These are phyloP conservation scores for Anisodus tanguticus DNA, from an alignment of 257 asterid genomes.

Conservation along the genomic window DNA sequence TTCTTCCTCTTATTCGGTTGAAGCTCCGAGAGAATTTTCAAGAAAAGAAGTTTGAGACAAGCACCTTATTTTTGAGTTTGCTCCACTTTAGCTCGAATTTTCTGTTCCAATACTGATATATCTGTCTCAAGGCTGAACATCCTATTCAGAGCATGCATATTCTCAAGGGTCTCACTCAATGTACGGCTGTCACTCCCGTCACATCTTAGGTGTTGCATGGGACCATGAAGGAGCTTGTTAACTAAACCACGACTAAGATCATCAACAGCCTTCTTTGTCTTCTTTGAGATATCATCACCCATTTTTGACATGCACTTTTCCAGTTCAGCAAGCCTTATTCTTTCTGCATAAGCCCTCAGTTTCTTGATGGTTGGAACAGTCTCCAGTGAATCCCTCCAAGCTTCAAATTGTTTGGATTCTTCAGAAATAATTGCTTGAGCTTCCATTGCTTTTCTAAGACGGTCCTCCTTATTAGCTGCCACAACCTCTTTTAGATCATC, in stretches of 20 bases:
- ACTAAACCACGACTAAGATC: slow-evolving; percentile 90
- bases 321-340: slow-evolving; percentile 80
- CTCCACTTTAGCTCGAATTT: slow-evolving; percentile 86
- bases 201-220: slow-evolving; percentile 97
- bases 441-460: slow-evolving; percentile 89
- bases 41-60: not conserved
- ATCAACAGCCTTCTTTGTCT: slow-evolving; percentile 78
- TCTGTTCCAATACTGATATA: slow-evolving; percentile 84
- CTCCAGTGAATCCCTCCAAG: slow-evolving; percentile 91
- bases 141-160: slow-evolving; percentile 91
- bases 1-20: slow-evolving; percentile 52
- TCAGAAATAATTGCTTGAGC: slow-evolving; percentile 81
- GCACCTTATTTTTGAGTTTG: slow-evolving; percentile 64
- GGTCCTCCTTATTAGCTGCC: slow-evolving; percentile 91
- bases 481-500: slow-evolving; percentile 96
- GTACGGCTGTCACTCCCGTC: slow-evolving; percentile 95
- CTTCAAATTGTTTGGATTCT: slow-evolving; percentile 86
- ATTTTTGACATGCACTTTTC: slow-evolving; percentile 90
- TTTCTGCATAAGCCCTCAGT: slow-evolving; percentile 86
- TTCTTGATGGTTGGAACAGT: slow-evolving; percentile 97
- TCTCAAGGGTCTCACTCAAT: slow-evolving; percentile 91
- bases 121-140: slow-evolving; percentile 89
- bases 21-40: slow-evolving; percentile 32
- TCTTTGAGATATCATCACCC: slow-evolving; percentile 89
- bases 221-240: slow-evolving; percentile 94